Base-by-base conservation (phyloP, 805 yeast species). In the Geotrichum ghanense region DNA sequence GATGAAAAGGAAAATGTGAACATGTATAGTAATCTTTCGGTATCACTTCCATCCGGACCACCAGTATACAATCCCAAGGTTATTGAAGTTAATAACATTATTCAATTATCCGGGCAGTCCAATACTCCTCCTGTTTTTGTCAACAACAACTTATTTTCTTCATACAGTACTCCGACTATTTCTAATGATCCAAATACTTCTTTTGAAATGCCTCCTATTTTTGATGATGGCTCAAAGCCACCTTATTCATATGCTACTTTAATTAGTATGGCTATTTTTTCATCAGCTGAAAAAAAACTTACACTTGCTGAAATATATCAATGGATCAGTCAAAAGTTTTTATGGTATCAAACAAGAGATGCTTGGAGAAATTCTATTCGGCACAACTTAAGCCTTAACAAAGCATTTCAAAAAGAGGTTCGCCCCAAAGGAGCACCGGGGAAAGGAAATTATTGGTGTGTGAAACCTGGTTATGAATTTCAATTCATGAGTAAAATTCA, bases 361-460 rank as follows among this genome's bases (percentile, higher is more conserved):
- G 96, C 97, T 22, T 90, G 98, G 98, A 97, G 90, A 65, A 90
- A 90, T 66, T 89, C 96, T 26, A 92, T 90, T 52, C 79, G 98
- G 51, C 98, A 90, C 65, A 90, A 92, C 55, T 69, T 90, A 24
- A 87, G 96, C 10, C 72, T 90, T 56, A 92, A 90, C 65, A 92
- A 92, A 60, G 95, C 97, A 0, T 90, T 90, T 60, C 73, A 83
- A 43, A 90, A 90, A 65, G 81, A 92, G 20, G 95, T 85, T 54
- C 83, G 89, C 62, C 89, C 96, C 10, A 82, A 83, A 54, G 59
- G 56, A 39, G 71, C 66, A 40, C 71, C 73, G 3, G 73, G 73
- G 4, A 69, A 69, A 57, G 92, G 92, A 25, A 95, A 89, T 66
- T 90, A 82, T 63, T 90, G 98, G 98, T 78, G 82, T 55, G 83